phyloP scores from a whole-genome alignment of 148 eudicot genomes.

The Salicornia ramosissima region DNA sequence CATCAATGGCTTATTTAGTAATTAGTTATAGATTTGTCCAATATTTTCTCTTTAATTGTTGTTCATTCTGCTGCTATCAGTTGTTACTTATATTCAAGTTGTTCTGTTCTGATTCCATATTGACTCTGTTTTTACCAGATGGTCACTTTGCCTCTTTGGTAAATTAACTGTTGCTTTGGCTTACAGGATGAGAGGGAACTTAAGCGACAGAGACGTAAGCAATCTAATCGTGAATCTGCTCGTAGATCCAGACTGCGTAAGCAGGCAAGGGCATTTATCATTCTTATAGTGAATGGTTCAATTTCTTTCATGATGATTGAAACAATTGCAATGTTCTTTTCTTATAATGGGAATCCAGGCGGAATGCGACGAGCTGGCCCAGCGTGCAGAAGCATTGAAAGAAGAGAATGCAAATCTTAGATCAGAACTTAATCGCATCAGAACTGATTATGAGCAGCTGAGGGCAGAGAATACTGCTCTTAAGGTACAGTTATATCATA shows the following conservation, averaged over 20 bases:
- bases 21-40: no score
- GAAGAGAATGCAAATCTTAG: constrained; percentile 88
- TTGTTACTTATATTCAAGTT: neutral
- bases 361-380: constrained; percentile 91
- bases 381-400: constrained; percentile 77
- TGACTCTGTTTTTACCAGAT: neutral
- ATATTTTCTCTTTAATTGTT: neutral
- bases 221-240: constrained; percentile 97
- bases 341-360: constrained; percentile 41
- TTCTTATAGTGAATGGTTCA: neutral
- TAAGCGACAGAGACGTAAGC: constrained; percentile 93
- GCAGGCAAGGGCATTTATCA: constrained; percentile 51
- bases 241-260: constrained; percentile 92
- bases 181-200: constrained; percentile 93
- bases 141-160: neutral
- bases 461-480: constrained; percentile 62
- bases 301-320: neutral
- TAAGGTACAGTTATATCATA: constrained; percentile 42
- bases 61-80: neutral
- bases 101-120: neutral
- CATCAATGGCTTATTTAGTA: no score
- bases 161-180: constrained; percentile 9
- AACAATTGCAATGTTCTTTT: neutral
- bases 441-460: constrained; percentile 74
- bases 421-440: constrained; percentile 62